Conservation (phyloP, 2,329 filamentous ascomycete species). For the Cladorrhinum sp. region DNA sequence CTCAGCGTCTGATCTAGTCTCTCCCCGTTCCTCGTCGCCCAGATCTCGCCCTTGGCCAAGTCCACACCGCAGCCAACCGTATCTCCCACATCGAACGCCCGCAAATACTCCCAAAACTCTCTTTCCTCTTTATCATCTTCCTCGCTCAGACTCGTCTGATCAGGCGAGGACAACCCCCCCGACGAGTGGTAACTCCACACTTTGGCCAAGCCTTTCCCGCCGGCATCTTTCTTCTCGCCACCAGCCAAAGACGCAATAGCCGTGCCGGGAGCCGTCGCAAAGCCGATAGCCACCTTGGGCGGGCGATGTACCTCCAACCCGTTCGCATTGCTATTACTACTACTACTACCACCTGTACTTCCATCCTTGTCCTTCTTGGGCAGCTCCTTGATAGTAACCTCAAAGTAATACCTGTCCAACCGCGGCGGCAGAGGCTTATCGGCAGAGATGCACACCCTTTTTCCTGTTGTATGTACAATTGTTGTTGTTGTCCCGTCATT, state of each 20-base stretch:
- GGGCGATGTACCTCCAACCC: neutral
- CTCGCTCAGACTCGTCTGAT: neutral
- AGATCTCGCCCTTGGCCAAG: constrained; percentile 13
- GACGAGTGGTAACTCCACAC: constrained; percentile 19
- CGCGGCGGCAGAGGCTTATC: constrained; percentile 22
- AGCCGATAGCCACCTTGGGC: constrained; percentile 20
- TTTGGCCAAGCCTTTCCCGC: no score
- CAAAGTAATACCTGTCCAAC: constrained; percentile 24
- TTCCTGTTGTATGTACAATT: neutral
- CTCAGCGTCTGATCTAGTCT: neutral
- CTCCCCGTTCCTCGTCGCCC: constrained; percentile 22
- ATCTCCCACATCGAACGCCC: constrained; percentile 15
- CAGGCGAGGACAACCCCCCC: neutral
- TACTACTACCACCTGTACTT: neutral
- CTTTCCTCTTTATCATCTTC: neutral
- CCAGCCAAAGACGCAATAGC: no score
- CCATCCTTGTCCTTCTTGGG: neutral
- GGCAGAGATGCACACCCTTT: constrained; percentile 17
- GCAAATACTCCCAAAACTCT: neutral
- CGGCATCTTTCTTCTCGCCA: no score
- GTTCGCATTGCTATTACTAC: no score
- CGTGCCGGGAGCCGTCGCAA: constrained; percentile 21
- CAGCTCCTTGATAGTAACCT: constrained; percentile 14
- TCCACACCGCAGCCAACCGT: constrained; percentile 23
- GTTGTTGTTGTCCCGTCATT: no score